Evolutionary conservation across 148 eudicot genomes (phyloP), one percentile per base, ranked within the genome.

Genomic region (Heliamphora exappendiculata): DNA sequence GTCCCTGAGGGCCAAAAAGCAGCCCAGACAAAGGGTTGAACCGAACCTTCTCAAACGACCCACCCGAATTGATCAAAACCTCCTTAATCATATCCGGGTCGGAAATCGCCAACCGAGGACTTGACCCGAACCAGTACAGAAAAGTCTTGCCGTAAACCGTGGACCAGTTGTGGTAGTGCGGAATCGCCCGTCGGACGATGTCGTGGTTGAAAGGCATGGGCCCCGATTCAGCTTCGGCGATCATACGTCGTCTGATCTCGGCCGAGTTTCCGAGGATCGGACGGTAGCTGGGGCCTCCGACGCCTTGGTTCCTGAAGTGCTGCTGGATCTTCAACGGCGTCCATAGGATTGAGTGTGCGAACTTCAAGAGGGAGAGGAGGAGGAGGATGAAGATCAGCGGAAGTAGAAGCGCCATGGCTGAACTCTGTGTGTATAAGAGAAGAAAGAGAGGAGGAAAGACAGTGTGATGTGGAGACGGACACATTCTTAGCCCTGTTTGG

Each of bases 101-200:
- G 31, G 88, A 67, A 1, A 89, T 12, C 5, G 89, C 89, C 62
- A 90, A 41, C 78, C 90, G 84, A 47, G 95, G 87, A 79, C 55
- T 89, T 4, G 82, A 31, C 78, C 97, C 97, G 70, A 92, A 90
- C 97, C 94, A 88, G 69, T 84, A 92, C 42, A 92, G 39, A 22
- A 92, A 90, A 3, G 82, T 87, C 77, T 88, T 89, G 36, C 97
- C 93, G 50, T 90, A 87, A 0, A 73, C 70, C 70, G 50, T 75
- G 28, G 94, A 87, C 94, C 97, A 92, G n/a, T 82, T 83, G 54
- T 79, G 22, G 81, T 90, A 89, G 74, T 84, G 86, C 2, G 94
- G 97, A 72, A 86, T 70, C 69, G 83, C 91, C 20, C 92, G 82
- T 17, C 65, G 63, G 19, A 81, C 67, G 36, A 92, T 81, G 50